These are phyloP conservation scores for Fraxinus excelsior DNA, from an alignment of 257 asterid genomes.

Conservation along the genomic window DNA sequence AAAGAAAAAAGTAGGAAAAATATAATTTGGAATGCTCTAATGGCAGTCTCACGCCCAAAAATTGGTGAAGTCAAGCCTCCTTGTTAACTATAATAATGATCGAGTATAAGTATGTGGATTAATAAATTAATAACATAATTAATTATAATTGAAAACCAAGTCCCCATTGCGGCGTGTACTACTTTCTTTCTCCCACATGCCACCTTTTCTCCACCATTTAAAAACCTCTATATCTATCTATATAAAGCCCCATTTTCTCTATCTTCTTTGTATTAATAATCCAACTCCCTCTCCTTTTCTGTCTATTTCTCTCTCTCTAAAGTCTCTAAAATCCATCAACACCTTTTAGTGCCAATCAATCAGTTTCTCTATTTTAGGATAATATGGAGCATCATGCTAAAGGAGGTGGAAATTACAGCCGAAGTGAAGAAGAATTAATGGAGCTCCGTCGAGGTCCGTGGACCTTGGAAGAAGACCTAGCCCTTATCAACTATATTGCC, in stretches of 20 bases:
- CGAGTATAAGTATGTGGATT: background rate
- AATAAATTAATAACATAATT: constrained; percentile 3
- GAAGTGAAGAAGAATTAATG: constrained; percentile 40
- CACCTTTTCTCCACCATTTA: constrained; percentile 38
- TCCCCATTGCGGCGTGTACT: constrained; percentile 53
- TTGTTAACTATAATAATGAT: constrained; percentile 20
- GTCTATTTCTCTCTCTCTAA: constrained; percentile 6
- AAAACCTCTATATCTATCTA: constrained; percentile 49
- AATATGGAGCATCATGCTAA: constrained; percentile 39
- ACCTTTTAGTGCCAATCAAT: constrained; percentile 32
- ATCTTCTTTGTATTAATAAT: constrained; percentile 44
- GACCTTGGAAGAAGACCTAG: constrained; percentile 78
- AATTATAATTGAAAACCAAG: constrained; percentile 16
- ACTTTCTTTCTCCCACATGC: constrained; percentile 36
- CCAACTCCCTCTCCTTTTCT: constrained; percentile 21
- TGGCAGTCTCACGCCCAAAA: constrained; percentile 24
- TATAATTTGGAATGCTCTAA: constrained; percentile 2
- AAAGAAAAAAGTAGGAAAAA: background rate
- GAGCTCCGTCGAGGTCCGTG: constrained; percentile 80
- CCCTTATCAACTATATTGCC: constrained; percentile 70
- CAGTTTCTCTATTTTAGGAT: constrained; percentile 16
- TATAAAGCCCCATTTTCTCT: constrained; percentile 51
- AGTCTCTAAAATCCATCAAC: constrained; percentile 1
- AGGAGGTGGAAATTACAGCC: constrained; percentile 26
- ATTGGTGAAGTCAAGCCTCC: constrained; percentile 42